Conservation (phyloP, 257 asterid genomes). For the Cinchona pubescens region DNA sequence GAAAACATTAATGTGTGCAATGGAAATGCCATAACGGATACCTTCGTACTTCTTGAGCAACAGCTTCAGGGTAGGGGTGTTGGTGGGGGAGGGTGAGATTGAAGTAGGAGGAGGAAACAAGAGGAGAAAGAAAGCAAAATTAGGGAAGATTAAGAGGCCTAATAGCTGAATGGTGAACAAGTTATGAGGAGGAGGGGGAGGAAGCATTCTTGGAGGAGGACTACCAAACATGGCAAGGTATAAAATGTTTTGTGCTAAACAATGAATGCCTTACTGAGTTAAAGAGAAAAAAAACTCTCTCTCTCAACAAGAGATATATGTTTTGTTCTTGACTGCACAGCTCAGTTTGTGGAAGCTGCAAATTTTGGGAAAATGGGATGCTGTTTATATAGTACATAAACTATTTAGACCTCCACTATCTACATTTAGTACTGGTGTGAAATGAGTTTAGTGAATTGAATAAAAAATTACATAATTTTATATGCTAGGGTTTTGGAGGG, state of each 20-base stretch:
- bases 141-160: slow-evolving; percentile 36
- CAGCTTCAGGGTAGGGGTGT: slow-evolving; percentile 90
- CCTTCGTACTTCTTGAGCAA: slow-evolving; percentile 73
- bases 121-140: slow-evolving; percentile 4
- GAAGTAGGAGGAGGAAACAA: slow-evolving; percentile 31
- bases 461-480: slow-evolving; percentile 4
- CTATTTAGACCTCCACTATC: no score
- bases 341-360: slow-evolving; percentile 24
- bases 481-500: slow-evolving; percentile 43
- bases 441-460: slow-evolving; percentile 5
- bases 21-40: no score
- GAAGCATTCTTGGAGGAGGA: slow-evolving; percentile 50
- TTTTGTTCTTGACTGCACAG: slow-evolving; percentile 33
- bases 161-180: slow-evolving; percentile 39
- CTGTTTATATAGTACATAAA: slow-evolving; percentile 38
- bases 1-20: no score
- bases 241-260: slow-evolving; percentile 17
- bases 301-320: slow-evolving; percentile 40
- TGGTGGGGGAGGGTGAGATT: slow-evolving; percentile 81
- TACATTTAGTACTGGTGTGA: slow-evolving; percentile 9
- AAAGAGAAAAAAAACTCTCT: slow-evolving; percentile 17
- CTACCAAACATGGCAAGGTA: slow-evolving; percentile 15
- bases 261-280: slow-evolving; percentile 33
- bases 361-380: slow-evolving; percentile 37
- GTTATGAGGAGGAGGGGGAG: slow-evolving; percentile 25